phyloP scores from a whole-genome alignment of 1,284 basidiomycete species.

The Boletus smithii region DNA sequence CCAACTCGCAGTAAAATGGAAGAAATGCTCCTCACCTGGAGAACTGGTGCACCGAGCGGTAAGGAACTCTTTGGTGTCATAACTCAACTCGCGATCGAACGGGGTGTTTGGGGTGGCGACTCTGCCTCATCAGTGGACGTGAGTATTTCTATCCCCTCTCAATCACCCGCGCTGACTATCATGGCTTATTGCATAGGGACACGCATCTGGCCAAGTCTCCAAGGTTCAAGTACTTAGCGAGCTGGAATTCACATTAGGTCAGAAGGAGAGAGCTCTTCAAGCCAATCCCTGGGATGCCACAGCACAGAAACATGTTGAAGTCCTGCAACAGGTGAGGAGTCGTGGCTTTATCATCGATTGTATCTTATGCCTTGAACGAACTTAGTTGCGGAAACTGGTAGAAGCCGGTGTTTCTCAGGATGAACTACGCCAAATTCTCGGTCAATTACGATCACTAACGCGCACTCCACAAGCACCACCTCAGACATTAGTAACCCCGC shows the following conservation, averaged over 20 bases:
- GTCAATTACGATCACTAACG: slow-evolving; percentile 68
- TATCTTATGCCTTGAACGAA: slow-evolving; percentile 9
- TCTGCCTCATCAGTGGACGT: slow-evolving; percentile 40
- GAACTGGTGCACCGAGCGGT: slow-evolving; percentile 75
- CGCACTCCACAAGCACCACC: slow-evolving; percentile 40
- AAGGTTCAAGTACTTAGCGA: slow-evolving; percentile 77
- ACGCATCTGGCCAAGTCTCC: slow-evolving; percentile 49
- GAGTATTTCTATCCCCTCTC: slow-evolving; percentile 4
- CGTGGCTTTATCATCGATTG: neutral
- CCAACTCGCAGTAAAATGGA: slow-evolving; percentile 89
- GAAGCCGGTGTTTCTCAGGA: slow-evolving; percentile 77
- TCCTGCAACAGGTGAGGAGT: slow-evolving; percentile 67
- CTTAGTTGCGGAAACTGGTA: slow-evolving; percentile 71
- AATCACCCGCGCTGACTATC: neutral
- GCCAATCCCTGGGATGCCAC: slow-evolving; percentile 63
- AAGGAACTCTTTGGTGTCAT: slow-evolving; percentile 79
- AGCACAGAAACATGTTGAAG: slow-evolving; percentile 61
- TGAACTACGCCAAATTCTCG: slow-evolving; percentile 77
- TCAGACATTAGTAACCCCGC: slow-evolving; percentile 28
- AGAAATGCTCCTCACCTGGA: slow-evolving; percentile 92
- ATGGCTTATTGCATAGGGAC: slow-evolving; percentile 20
- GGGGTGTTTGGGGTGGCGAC: slow-evolving; percentile 69
- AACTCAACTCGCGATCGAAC: slow-evolving; percentile 72
- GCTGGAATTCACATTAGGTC: slow-evolving; percentile 71
- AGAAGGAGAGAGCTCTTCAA: slow-evolving; percentile 68